A percentile compares a stretch with the other conserved stretches of the same genome.
These are phyloP conservation scores for Mesembryanthemum crystallinum DNA, from an alignment of 148 eudicot species.

Conservation along the genomic window DNA sequence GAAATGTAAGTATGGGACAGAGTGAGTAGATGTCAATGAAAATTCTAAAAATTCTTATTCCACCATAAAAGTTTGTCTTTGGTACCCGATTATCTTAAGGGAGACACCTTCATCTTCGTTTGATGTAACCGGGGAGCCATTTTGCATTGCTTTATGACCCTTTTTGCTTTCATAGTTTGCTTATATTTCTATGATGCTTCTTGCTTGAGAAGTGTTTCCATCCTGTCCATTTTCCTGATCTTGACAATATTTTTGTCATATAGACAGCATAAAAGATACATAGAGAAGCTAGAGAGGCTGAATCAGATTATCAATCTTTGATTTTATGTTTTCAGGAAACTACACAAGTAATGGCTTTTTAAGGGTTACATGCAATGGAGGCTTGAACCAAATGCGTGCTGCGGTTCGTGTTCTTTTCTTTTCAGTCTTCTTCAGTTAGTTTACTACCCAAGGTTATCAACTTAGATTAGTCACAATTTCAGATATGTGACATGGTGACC, in stretches of 20 bases:
- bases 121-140: background rate
- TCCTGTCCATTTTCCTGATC: no score
- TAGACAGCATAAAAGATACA: background rate
- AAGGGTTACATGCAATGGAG: slow-evolving; percentile 87
- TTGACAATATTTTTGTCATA: no score
- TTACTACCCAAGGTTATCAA: slow-evolving; percentile 14
- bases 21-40: no score
- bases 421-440: slow-evolving; percentile 13
- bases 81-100: background rate
- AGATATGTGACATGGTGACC: slow-evolving; percentile 98
- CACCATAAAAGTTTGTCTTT: background rate
- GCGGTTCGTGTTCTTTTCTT: slow-evolving; percentile 56
- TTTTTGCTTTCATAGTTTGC: background rate
- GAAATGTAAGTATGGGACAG: no score
- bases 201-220: background rate
- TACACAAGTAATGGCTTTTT: slow-evolving; percentile 86
- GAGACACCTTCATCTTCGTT: background rate
- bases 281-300: background rate
- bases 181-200: background rate
- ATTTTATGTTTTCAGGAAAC: slow-evolving; percentile 54
- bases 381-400: slow-evolving; percentile 98
- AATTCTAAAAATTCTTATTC: background rate
- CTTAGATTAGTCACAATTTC: slow-evolving; percentile 29
- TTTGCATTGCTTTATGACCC: background rate
- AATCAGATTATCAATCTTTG: background rate